Evolutionary conservation across 2,329 filamentous ascomycete species (phyloP), one percentile per base, ranked within the genome.

Genomic region (Emmonsia crescens): DNA sequence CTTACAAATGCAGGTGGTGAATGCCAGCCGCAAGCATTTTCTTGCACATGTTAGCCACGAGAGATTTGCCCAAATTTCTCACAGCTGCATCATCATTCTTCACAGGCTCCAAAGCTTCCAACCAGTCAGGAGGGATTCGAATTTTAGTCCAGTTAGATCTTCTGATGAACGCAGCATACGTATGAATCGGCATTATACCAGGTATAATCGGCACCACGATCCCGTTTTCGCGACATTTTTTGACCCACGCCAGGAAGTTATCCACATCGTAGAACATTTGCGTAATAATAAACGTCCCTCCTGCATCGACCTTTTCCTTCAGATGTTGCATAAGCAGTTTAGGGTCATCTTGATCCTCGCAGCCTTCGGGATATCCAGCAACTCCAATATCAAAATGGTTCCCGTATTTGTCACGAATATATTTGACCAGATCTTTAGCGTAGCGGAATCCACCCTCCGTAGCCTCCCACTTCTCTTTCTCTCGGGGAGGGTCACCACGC

Each of bases 201-300:
- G 89, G 89, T 57, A 95, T 83, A 67, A 96, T 94, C 19, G 89
- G 89, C 38, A 94, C 80, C 31, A 79, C 86, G 71, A 99, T 93
- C 56, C 94, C 94, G 70, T 85, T 86, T 59, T 87, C 90, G 57
- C 92, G 88, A 63, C 93, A 91, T 73, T 89, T 94, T 67, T 84
- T 80, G 44, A 95, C 89, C 94, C 94, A 99, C 60, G 86, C 83
- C 60, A 97, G 77, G 76, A 99, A 99, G 72, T 94, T 93, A 71
- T 99, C 93, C 57, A 85, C 92, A 71, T 99, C 93, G 79, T 99
- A 99, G 78, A 97, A 97, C 94, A 99, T 99, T 78, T 99, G 94
- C 0, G 94, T 97, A 60, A 99, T 89, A 66, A 99, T 89, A 73
- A 97, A 99, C 6, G 89, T 88, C 64, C 88, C 92, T 59, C 94